Conservation (phyloP, 345 rosid genomes). For the Linum trigynum region DNA sequence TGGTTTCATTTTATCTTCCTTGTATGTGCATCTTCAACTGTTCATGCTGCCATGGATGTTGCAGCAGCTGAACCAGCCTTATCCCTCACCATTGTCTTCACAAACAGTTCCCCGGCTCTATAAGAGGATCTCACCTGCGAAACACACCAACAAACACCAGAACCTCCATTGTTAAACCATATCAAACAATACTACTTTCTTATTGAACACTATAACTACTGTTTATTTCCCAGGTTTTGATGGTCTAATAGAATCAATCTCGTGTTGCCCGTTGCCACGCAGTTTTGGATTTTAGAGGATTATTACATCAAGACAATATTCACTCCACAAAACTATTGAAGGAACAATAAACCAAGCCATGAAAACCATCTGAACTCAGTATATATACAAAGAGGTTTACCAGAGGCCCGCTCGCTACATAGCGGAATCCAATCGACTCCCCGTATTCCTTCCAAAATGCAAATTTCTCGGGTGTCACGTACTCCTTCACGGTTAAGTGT, state of each 20-base stretch:
- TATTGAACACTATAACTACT: neutral
- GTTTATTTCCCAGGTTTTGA: neutral
- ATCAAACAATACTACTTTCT: too few species aligned
- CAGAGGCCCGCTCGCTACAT: constrained; percentile 95
- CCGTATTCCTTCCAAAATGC: constrained; percentile 91
- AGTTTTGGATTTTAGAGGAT: neutral
- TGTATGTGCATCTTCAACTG: too few species aligned
- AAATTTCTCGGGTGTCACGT: constrained; percentile 88
- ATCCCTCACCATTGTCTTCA: constrained; percentile 85
- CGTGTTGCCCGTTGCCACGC: neutral
- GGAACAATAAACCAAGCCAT: neutral
- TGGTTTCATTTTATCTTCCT: too few species aligned
- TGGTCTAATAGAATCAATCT: neutral
- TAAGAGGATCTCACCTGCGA: constrained; percentile 89
- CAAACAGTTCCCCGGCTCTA: constrained; percentile 92
- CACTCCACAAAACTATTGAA: neutral
- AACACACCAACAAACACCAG: neutral
- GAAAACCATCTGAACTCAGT: neutral
- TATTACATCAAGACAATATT: neutral
- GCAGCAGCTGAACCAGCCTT: constrained; percentile 21
- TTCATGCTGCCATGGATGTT: neutral
- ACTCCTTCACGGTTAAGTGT: constrained; percentile 92
- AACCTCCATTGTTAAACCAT: too few species aligned
- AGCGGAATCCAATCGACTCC: constrained; percentile 89
- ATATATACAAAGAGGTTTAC: constrained; percentile 31